Percentiles rank a stretch among this genome's conserved stretches.
Evolutionary conservation across 2,329 filamentous ascomycete species (phyloP).

Genomic region (Colletotrichum viniferum): DNA sequence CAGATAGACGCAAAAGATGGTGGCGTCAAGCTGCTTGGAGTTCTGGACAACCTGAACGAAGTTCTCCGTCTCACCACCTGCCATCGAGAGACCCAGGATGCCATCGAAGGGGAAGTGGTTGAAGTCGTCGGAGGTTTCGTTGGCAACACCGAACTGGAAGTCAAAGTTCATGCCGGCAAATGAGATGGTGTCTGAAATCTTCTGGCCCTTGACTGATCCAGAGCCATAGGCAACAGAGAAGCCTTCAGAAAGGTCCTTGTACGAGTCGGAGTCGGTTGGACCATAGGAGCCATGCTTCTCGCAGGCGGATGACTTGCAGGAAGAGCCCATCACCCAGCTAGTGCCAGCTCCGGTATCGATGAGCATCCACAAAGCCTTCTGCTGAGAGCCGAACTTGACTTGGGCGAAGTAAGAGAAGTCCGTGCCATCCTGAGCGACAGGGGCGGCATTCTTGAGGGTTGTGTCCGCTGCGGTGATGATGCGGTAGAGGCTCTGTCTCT

Average conservation of each 20-base stretch:
- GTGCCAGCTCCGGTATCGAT: slow-evolving; percentile 72
- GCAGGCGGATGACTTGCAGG: slow-evolving; percentile 72
- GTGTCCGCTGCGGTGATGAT: slow-evolving; percentile 52
- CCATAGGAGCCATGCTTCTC: slow-evolving; percentile 73
- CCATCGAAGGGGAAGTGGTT: slow-evolving; percentile 83
- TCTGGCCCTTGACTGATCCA: slow-evolving; percentile 70
- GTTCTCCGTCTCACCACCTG: slow-evolving; percentile 62
- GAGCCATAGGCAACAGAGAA: slow-evolving; percentile 80
- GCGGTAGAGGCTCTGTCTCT: slow-evolving; percentile 51
- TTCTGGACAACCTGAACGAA: slow-evolving; percentile 68
- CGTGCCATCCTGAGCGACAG: slow-evolving; percentile 67
- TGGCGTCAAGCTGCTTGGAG: slow-evolving; percentile 61
- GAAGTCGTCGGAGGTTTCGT: slow-evolving; percentile 76
- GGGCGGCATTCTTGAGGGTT: slow-evolving; percentile 51
- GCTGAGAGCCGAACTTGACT: slow-evolving; percentile 58
- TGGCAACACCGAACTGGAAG: slow-evolving; percentile 75
- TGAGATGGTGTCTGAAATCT: slow-evolving; percentile 69
- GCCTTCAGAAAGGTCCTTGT: slow-evolving; percentile 51
- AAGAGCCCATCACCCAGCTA: slow-evolving; percentile 81
- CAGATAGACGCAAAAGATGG: slow-evolving; percentile 74
- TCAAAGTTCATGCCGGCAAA: slow-evolving; percentile 69
- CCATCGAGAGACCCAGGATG: slow-evolving; percentile 78
- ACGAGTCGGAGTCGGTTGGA: slow-evolving; percentile 65
- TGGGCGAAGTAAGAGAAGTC: slow-evolving; percentile 71
- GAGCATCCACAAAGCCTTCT: slow-evolving; percentile 63